Percentiles rank a stretch among this genome's conserved stretches.
phyloP scores from a whole-genome alignment of 176 grass and related monocot genomes.

The Aegilops tauschii region DNA sequence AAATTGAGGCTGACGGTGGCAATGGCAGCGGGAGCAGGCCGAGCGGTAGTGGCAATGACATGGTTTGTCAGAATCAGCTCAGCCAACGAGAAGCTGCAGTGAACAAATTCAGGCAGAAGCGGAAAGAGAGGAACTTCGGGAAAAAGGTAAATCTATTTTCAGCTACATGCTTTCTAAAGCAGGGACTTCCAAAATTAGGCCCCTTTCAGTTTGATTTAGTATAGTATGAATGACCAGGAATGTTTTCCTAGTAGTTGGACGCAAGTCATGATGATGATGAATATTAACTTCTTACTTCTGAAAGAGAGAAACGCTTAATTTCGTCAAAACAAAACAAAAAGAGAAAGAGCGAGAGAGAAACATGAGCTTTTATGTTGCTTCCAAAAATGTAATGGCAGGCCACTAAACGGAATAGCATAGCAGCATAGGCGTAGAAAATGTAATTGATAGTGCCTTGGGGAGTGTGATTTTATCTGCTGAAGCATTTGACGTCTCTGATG shows the following conservation, averaged over 20 bases:
- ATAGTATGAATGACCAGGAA: neutral
- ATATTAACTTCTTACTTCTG: neutral
- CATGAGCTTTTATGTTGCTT: constrained; percentile 1
- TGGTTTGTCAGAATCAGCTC: constrained; percentile 46
- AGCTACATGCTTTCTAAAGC: neutral
- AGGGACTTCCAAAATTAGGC: neutral
- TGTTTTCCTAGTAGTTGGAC: neutral
- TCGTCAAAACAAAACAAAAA: no score
- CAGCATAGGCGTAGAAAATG: neutral
- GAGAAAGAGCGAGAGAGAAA: no score
- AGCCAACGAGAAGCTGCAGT: constrained; percentile 75
- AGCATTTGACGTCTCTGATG: neutral
- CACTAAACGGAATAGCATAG: neutral
- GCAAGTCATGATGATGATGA: neutral
- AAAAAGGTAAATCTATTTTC: constrained; percentile 74
- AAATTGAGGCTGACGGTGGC: constrained; percentile 41
- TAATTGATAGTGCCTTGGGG: neutral
- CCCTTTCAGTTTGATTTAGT: neutral
- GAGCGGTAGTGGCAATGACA: constrained; percentile 44
- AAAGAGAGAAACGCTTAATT: neutral
- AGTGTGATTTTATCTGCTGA: neutral
- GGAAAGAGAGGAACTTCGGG: constrained; percentile 81
- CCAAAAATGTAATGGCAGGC: neutral
- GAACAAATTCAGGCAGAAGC: constrained; percentile 87
- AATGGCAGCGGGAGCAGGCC: constrained; percentile 41